phyloP scores from a whole-genome alignment of 345 rosid genomes.

The Lepidium didymum region DNA sequence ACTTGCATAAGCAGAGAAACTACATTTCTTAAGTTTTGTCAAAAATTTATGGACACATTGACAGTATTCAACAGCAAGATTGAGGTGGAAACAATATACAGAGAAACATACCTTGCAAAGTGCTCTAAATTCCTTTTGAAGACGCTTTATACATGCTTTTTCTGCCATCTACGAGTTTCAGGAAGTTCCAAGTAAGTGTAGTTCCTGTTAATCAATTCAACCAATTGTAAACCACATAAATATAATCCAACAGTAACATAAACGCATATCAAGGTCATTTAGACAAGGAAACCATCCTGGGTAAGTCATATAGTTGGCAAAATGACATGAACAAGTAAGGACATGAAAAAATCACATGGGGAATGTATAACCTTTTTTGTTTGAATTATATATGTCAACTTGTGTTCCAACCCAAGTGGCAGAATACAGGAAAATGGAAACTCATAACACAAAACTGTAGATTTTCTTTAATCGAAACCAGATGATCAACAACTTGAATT shows the following conservation, averaged over 20 bases:
- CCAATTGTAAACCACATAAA: neutral
- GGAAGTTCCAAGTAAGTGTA: neutral
- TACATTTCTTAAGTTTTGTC: neutral
- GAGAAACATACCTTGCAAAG: constrained; percentile 57
- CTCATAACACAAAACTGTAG: neutral
- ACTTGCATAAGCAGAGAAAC: neutral
- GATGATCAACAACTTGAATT: neutral
- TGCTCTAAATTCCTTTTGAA: constrained; percentile 86
- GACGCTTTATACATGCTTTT: constrained; percentile 73
- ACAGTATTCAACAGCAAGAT: too few species aligned
- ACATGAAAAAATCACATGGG: neutral
- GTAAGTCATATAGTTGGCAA: neutral
- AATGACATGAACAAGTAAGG: constrained; percentile 5
- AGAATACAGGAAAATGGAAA: neutral
- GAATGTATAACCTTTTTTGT: neutral
- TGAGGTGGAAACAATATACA: neutral
- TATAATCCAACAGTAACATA: neutral
- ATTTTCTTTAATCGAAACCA: neutral
- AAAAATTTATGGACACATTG: neutral
- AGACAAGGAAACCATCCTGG: neutral
- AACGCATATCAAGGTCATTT: neutral
- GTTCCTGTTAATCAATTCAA: neutral
- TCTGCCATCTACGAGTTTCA: constrained; percentile 49
- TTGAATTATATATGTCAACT: neutral
- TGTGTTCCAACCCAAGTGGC: neutral